These are phyloP conservation scores for Blastobotrys serpentis DNA, from an alignment of 1,139 yeast genomes.

Conservation along the genomic window DNA sequence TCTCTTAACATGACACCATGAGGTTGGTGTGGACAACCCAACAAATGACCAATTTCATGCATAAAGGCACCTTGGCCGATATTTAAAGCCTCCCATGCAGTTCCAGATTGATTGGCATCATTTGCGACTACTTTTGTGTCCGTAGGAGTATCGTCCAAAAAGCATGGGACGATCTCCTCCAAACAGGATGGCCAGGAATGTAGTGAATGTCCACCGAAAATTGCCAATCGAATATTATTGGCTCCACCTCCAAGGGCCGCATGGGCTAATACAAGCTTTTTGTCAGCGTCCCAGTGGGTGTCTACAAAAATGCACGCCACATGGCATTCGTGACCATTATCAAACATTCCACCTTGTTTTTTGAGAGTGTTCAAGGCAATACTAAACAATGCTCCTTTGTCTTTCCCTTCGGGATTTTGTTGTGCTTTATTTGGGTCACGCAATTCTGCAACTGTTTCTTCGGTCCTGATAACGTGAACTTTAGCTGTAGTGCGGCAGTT, in stretches of 20 bases:
- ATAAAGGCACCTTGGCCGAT: conserved; percentile 89
- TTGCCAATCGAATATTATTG: conserved; percentile 68
- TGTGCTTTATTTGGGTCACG: conserved; percentile 82
- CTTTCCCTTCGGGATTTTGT: conserved; percentile 70
- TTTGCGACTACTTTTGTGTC: conserved; percentile 76
- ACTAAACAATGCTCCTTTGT: conserved; percentile 72
- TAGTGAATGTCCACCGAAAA: conserved; percentile 90
- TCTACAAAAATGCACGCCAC: conserved; percentile 86
- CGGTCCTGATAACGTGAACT: conserved; percentile 69
- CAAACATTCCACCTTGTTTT: conserved; percentile 55
- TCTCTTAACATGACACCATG: conserved; percentile 89
- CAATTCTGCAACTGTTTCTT: conserved; percentile 65
- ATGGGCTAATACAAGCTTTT: conserved; percentile 70
- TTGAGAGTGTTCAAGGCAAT: conserved; percentile 74
- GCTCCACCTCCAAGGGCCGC: conserved; percentile 95
- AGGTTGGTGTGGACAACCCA: conserved; percentile 92
- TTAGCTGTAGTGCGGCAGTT: conserved; percentile 62
- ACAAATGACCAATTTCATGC: conserved; percentile 90
- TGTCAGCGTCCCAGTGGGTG: conserved; percentile 70
- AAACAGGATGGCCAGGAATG: conserved; percentile 85
- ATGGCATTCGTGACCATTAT: conserved; percentile 55
- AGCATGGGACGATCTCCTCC: conserved; percentile 66
- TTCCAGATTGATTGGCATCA: conserved; percentile 79
- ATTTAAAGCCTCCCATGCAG: conserved; percentile 86
- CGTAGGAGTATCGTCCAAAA: conserved; percentile 67